Evolutionary conservation across 139 green algal species (phyloP).

Genomic region (Coelastrella sp.): DNA sequence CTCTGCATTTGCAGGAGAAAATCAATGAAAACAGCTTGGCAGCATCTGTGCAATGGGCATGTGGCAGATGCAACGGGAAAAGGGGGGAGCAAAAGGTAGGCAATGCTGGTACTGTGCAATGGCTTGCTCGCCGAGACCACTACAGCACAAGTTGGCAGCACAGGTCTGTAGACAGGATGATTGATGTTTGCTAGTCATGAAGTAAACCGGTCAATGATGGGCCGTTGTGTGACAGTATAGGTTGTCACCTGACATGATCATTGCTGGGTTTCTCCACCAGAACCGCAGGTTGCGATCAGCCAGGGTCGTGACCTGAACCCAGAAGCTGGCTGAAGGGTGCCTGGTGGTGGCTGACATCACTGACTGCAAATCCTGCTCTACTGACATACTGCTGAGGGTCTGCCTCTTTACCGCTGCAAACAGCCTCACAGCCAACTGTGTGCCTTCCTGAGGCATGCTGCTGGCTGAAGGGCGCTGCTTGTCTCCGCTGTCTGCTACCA

Average conservation of each 20-base stretch:
- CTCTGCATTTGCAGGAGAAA: slow-evolving; percentile 28
- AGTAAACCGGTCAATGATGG: not conserved
- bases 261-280: slow-evolving; percentile 24
- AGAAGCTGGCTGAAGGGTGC: not conserved
- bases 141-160: not conserved
- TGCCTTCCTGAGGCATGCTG: no score
- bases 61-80: no score
- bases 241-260: slow-evolving; percentile 14
- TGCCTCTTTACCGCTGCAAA: no score
- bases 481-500: no score
- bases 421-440: no score
- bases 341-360: no score
- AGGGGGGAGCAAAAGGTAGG: no score
- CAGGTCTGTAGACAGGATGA: not conserved
- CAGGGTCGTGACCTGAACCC: slow-evolving; percentile 19
- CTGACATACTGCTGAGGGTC: not conserved
- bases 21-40: not conserved
- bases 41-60: no score
- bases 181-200: not conserved
- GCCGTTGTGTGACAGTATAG: not conserved
- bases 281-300: slow-evolving; percentile 1
- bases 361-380: not conserved
- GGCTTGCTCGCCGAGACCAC: not conserved
- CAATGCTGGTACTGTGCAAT: not conserved
- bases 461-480: no score